These are phyloP conservation scores for Ephemerocybe angulata DNA, from an alignment of 768 basidiomycete genomes.

Conservation along the genomic window DNA sequence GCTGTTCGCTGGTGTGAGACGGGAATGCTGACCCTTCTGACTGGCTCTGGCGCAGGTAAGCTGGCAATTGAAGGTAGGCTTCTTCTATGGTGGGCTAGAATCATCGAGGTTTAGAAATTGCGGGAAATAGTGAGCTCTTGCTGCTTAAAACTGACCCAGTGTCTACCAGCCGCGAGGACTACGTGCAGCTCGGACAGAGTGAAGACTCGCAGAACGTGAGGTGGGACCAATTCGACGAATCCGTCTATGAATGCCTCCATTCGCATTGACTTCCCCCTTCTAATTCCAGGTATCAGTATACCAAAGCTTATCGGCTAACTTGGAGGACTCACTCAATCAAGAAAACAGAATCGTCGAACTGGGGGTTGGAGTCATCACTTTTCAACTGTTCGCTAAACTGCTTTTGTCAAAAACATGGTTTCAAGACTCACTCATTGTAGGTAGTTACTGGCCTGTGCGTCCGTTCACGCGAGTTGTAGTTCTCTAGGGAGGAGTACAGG, in stretches of 20 bases:
- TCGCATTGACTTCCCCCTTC: not conserved
- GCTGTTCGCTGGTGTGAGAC: not conserved
- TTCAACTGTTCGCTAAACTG: not conserved
- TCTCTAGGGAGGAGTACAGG: not conserved
- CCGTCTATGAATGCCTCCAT: conserved; percentile 2
- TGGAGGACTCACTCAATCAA: not conserved
- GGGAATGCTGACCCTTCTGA: not conserved
- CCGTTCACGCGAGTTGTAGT: not conserved
- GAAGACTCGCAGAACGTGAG: not conserved
- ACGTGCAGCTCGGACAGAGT: conserved; percentile 1
- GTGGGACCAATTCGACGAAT: not conserved
- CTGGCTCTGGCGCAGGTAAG: not conserved
- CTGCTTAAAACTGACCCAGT: conserved; percentile 1
- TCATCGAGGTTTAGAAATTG: no score
- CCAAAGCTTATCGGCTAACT: not conserved
- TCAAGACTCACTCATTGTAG: not conserved
- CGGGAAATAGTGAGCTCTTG: no score
- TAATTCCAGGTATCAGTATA: not conserved
- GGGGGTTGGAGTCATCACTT: not conserved
- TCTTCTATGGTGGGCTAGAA: not conserved
- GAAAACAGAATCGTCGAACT: not conserved
- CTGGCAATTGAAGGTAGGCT: not conserved
- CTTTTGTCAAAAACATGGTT: no score
- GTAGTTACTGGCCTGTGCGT: not conserved
- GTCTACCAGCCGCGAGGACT: not conserved